phyloP scores from a whole-genome alignment of 2,329 filamentous ascomycete species.

The Verticillium isaacii region DNA sequence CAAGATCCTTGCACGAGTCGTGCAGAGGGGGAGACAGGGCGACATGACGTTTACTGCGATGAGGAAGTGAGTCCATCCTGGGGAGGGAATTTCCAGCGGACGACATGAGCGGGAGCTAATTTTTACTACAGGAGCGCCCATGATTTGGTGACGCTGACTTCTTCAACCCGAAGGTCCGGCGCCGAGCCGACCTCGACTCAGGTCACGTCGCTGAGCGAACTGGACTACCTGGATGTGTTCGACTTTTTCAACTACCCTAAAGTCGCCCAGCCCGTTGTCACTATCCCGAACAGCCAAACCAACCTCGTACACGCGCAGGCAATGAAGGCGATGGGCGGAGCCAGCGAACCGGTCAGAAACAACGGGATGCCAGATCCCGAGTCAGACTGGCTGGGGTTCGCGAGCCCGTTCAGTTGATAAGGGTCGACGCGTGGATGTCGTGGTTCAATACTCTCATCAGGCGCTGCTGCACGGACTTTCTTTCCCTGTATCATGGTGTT shows the following conservation, averaged over 20 bases:
- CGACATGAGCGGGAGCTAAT: slow-evolving; percentile 5
- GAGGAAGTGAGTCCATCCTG: slow-evolving; percentile 26
- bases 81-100: background rate
- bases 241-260: slow-evolving; percentile 41
- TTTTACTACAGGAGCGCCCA: slow-evolving; percentile 27
- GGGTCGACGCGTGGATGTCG: background rate
- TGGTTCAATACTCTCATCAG: background rate
- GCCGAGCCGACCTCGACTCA: slow-evolving; percentile 33
- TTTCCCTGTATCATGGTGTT: background rate
- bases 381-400: slow-evolving; percentile 22
- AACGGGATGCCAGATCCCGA: slow-evolving; percentile 22
- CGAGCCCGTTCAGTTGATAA: slow-evolving; percentile 10
- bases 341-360: slow-evolving; percentile 14
- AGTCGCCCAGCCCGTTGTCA: slow-evolving; percentile 15
- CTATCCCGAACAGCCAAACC: slow-evolving; percentile 17
- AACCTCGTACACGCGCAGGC: background rate
- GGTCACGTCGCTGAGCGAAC: slow-evolving; percentile 30
- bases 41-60: slow-evolving; percentile 31
- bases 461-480: background rate
- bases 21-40: slow-evolving; percentile 29
- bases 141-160: slow-evolving; percentile 31
- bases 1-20: slow-evolving; percentile 31
- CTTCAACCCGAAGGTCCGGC: slow-evolving; percentile 27
- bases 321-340: slow-evolving; percentile 16
- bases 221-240: slow-evolving; percentile 39